phyloP scores from a whole-genome alignment of 441 rosid genomes.

The Erysimum cheiri region DNA sequence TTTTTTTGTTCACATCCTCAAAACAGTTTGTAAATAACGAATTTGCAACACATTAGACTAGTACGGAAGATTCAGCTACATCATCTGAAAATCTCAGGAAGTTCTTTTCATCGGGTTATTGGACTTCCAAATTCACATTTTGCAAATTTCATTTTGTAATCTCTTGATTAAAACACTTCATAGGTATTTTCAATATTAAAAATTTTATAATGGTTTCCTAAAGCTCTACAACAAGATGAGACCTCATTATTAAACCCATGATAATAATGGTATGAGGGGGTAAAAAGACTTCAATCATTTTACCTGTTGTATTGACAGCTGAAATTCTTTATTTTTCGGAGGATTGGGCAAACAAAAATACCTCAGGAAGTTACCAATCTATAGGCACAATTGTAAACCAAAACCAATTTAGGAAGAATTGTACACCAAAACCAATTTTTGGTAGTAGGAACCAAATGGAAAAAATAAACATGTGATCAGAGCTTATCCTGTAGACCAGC shows the following conservation, averaged over 20 bases:
- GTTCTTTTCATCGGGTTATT: not conserved
- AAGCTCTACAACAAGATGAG: not conserved
- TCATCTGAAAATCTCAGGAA: not conserved
- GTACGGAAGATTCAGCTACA: not conserved
- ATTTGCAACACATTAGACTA: not conserved
- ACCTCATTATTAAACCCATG: not conserved
- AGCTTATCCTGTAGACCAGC: constrained; percentile 26
- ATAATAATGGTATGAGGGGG: too few relatives aligned
- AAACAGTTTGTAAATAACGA: too few relatives aligned
- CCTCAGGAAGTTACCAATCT: constrained; percentile 31
- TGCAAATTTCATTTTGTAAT: too few relatives aligned
- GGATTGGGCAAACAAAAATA: constrained; percentile 22
- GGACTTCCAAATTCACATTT: not conserved
- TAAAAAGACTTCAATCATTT: constrained; percentile 14
- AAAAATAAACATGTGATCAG: constrained; percentile 35
- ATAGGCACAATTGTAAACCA: constrained; percentile 19
- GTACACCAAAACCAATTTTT: constrained; percentile 28
- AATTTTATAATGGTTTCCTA: not conserved
- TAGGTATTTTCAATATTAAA: not conserved
- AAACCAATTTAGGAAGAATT: constrained; percentile 25
- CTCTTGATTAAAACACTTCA: not conserved
- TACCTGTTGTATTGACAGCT: constrained; percentile 29
- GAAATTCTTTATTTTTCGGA: constrained; percentile 27
- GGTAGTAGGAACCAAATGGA: constrained; percentile 6
- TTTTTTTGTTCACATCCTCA: too few relatives aligned